phyloP scores from a whole-genome alignment of 306 rosid species.

The Heteromeles arbutifolia region DNA sequence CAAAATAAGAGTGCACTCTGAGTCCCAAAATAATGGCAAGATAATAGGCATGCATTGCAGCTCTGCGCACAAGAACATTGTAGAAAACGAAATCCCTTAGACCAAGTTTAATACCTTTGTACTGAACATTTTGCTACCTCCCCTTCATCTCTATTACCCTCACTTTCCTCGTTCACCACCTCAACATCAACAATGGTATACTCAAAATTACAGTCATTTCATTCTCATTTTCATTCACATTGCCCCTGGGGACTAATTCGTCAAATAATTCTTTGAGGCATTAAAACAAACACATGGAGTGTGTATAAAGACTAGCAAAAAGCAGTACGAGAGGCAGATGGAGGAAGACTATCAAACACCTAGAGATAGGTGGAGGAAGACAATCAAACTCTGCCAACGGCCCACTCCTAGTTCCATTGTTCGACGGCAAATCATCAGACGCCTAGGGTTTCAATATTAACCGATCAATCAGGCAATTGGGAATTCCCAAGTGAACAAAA shows the following conservation, averaged over 20 bases:
- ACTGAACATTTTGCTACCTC: constrained; percentile 35
- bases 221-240: constrained; percentile 11
- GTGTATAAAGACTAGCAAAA: no score
- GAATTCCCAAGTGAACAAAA: no score
- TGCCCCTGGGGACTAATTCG: constrained; percentile 17
- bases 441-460: no score
- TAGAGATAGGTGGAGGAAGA: no score
- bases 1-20: constrained; percentile 79
- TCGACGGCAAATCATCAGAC: no score
- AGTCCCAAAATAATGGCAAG: constrained; percentile 90
- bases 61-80: constrained; percentile 93
- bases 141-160: constrained; percentile 21
- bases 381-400: no score
- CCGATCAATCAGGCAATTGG: no score
- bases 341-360: no score
- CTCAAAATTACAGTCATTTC: constrained; percentile 11
- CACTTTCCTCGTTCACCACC: constrained; percentile 5
- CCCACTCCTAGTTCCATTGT: no score
- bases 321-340: no score
- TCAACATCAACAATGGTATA: constrained; percentile 16
- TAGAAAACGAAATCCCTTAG: constrained; percentile 93
- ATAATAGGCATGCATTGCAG: constrained; percentile 94
- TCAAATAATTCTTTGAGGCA: no score
- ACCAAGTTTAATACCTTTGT: constrained; percentile 79
- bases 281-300: no score